Evolutionary conservation across 495 filamentous ascomycete species (phyloP).

Genomic region (Lepraria neglecta): DNA sequence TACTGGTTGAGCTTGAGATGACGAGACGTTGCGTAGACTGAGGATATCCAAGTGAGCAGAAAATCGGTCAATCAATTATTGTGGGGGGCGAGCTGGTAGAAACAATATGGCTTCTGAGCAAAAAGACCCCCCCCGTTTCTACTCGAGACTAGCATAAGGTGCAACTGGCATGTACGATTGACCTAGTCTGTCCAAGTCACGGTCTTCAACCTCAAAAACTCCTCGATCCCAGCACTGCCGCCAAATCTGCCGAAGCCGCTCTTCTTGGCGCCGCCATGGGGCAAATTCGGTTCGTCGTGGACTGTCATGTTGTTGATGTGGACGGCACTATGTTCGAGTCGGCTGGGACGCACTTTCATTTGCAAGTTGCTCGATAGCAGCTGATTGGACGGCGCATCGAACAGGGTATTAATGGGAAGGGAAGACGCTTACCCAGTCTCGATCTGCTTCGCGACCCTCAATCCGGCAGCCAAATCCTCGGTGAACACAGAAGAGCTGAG

Average conservation of each 20-base stretch:
- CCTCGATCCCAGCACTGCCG: conserved; percentile 50
- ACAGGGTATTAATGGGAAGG: not conserved
- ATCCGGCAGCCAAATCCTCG: conserved; percentile 41
- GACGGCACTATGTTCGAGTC: conserved; percentile 45
- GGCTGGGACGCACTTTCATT: conserved; percentile 13
- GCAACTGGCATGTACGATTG: not conserved
- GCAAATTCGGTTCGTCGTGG: conserved; percentile 72
- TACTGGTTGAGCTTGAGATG: no score
- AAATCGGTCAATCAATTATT: no score
- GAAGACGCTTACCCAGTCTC: conserved; percentile 40
- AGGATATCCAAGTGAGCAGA: no score
- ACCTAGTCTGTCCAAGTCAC: conserved; percentile 58
- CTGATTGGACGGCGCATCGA: no score
- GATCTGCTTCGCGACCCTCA: conserved; percentile 44
- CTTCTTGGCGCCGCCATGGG: conserved; percentile 81
- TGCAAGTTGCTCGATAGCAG: no score
- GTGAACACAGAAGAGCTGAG: conserved; percentile 46
- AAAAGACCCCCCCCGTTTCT: no score
- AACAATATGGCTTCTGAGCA: no score
- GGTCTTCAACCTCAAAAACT: conserved; percentile 82
- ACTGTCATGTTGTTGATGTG: conserved; percentile 84
- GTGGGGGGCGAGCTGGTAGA: no score
- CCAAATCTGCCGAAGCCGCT: conserved; percentile 75
- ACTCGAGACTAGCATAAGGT: no score
- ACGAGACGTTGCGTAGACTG: no score